These are phyloP conservation scores for Lactarius evosmus DNA, from an alignment of 768 basidiomycete genomes.

Conservation along the genomic window DNA sequence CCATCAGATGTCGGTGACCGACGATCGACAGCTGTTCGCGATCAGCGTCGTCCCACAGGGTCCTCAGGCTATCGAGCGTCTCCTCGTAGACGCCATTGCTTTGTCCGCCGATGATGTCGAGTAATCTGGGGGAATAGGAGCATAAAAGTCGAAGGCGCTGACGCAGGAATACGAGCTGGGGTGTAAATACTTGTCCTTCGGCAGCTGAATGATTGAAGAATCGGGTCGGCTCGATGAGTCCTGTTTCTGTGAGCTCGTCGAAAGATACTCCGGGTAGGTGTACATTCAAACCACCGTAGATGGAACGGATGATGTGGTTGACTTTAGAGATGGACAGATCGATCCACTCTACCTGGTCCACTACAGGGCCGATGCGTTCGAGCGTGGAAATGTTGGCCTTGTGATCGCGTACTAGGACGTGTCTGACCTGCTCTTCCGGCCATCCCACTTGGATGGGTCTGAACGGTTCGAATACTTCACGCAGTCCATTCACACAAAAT, in stretches of 20 bases:
- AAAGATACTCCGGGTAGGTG: not conserved
- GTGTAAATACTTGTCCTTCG: not conserved
- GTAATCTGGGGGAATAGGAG: not conserved
- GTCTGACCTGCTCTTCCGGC: too few species aligned
- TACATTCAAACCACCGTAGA: too few species aligned
- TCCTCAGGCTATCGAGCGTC: not conserved
- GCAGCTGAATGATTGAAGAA: not conserved
- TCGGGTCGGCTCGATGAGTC: not conserved
- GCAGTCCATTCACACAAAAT: too few species aligned
- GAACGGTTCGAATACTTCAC: too few species aligned
- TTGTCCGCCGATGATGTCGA: not conserved
- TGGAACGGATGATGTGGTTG: too few species aligned
- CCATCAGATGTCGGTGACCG: too few species aligned
- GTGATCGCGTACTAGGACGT: not conserved
- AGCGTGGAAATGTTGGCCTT: not conserved
- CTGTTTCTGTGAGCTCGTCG: not conserved
- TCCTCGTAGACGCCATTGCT: not conserved
- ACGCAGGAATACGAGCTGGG: not conserved
- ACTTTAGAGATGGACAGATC: too few species aligned
- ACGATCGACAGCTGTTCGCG: not conserved
- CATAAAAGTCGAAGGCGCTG: not conserved
- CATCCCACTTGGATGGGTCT: too few species aligned
- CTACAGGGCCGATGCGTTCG: too few species aligned
- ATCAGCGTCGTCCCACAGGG: not conserved
- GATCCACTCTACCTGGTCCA: too few species aligned